These are phyloP conservation scores for Diaporthe velutina DNA, from an alignment of 2,329 filamentous ascomycete species.

Conservation along the genomic window DNA sequence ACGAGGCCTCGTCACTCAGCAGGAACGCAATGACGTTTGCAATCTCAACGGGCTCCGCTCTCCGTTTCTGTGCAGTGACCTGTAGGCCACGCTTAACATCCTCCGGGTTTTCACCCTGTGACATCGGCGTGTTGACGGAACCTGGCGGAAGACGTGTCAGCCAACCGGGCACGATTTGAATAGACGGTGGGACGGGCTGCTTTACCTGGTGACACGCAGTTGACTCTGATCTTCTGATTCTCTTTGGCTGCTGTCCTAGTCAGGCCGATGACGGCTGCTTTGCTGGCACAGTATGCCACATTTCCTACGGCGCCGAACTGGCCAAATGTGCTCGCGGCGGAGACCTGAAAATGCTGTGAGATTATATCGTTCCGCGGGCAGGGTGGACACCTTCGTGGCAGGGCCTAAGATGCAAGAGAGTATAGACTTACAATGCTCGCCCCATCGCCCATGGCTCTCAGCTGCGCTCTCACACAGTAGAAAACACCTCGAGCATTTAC, in stretches of 20 bases:
- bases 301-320: slow-evolving; percentile 8
- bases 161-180: neutral
- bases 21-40: slow-evolving; percentile 47
- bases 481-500: neutral
- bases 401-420: neutral
- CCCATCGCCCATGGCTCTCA: neutral
- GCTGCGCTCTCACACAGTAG: neutral
- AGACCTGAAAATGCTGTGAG: neutral
- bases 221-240: slow-evolving; percentile 18
- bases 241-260: slow-evolving; percentile 12
- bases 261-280: slow-evolving; percentile 4
- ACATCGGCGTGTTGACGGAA: slow-evolving; percentile 3
- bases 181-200: neutral
- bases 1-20: slow-evolving; percentile 60
- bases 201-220: slow-evolving; percentile 15
- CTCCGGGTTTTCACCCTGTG: slow-evolving; percentile 1
- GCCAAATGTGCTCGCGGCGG: slow-evolving; percentile 12
- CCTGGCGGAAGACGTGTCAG: neutral
- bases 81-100: slow-evolving; percentile 1
- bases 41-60: slow-evolving; percentile 2
- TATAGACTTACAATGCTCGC: neutral
- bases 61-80: slow-evolving; percentile 7
- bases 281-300: slow-evolving; percentile 1
- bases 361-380: neutral
- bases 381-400: neutral